Evolutionary conservation across 805 yeast genomes (phyloP).

Genomic region (Allodekkera sacchari): DNA sequence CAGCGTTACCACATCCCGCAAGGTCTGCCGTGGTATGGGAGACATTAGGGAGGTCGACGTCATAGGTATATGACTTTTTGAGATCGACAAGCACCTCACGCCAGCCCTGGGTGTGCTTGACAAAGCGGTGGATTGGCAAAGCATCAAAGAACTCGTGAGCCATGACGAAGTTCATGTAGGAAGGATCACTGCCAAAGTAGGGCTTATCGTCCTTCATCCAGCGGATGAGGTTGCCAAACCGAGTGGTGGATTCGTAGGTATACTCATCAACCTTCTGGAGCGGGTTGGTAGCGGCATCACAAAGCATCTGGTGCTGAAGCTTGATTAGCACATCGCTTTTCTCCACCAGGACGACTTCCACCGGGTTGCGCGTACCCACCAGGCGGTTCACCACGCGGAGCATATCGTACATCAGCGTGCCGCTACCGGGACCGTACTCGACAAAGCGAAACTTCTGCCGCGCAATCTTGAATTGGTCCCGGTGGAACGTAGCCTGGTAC

Average conservation of each 20-base stretch:
- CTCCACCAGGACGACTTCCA: conserved; percentile 54
- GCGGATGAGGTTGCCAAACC: conserved; percentile 43
- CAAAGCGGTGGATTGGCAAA: conserved; percentile 65
- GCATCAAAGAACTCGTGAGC: conserved; percentile 91
- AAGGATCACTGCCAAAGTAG: conserved; percentile 27
- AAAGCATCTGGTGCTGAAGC: conserved; percentile 45
- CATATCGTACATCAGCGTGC: conserved; percentile 67
- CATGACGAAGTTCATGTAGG: conserved; percentile 48
- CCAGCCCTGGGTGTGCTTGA: conserved; percentile 63
- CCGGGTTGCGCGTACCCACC: conserved; percentile 22
- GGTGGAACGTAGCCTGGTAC: conserved; percentile 26
- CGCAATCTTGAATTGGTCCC: conserved; percentile 15
- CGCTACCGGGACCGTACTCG: conserved; percentile 84
- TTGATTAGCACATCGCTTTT: conserved; percentile 58
- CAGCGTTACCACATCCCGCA: conserved; percentile 3
- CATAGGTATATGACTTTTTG: conserved; percentile 12
- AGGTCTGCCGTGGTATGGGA: conserved; percentile 8
- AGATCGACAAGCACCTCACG: conserved; percentile 66
- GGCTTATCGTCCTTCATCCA: conserved; percentile 51
- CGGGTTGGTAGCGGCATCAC: conserved; percentile 22
- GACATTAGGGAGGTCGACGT: conserved; percentile 14
- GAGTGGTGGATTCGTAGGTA: conserved; percentile 30
- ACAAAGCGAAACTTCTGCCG: conserved; percentile 39
- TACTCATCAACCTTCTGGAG: conserved; percentile 25
- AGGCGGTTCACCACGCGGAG: conserved; percentile 40